Conservation (phyloP, 768 basidiomycete species). For the Dendrothele bispora region DNA sequence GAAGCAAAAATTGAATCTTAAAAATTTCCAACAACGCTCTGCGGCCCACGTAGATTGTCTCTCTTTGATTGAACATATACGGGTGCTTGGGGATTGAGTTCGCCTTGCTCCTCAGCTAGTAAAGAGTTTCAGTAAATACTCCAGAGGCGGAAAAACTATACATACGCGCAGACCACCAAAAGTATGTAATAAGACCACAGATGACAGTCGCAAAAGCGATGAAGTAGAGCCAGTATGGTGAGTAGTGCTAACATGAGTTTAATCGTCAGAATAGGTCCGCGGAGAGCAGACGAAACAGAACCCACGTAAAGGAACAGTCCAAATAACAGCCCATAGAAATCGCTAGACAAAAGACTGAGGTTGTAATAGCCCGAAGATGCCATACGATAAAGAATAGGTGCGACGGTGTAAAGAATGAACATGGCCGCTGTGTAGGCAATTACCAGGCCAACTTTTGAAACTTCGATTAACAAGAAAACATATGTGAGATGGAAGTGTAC, state of each 20-base stretch:
- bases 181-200: constrained; percentile 75
- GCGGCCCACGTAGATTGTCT: constrained; percentile 10
- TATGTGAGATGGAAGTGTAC: constrained; percentile 17
- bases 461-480: constrained; percentile 3
- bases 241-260: constrained; percentile 68
- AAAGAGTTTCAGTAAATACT: not conserved
- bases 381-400: constrained; percentile 82
- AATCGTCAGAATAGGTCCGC: not conserved
- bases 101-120: constrained; percentile 76
- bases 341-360: constrained; percentile 80
- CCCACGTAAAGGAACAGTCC: constrained; percentile 57
- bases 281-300: constrained; percentile 1
- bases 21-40: constrained; percentile 4
- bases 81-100: constrained; percentile 57
- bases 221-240: constrained; percentile 90
- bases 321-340: constrained; percentile 86
- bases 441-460: constrained; percentile 47
- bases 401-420: constrained; percentile 83
- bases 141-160: constrained; percentile 15
- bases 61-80: constrained; percentile 47
- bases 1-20: too few species aligned
- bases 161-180: constrained; percentile 84
- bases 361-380: constrained; percentile 88
- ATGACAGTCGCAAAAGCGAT: constrained; percentile 72
- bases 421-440: constrained; percentile 66